These are phyloP conservation scores for Naganishia vaughanmartiniae DNA, from an alignment of 768 basidiomycete species.

Conservation along the genomic window DNA sequence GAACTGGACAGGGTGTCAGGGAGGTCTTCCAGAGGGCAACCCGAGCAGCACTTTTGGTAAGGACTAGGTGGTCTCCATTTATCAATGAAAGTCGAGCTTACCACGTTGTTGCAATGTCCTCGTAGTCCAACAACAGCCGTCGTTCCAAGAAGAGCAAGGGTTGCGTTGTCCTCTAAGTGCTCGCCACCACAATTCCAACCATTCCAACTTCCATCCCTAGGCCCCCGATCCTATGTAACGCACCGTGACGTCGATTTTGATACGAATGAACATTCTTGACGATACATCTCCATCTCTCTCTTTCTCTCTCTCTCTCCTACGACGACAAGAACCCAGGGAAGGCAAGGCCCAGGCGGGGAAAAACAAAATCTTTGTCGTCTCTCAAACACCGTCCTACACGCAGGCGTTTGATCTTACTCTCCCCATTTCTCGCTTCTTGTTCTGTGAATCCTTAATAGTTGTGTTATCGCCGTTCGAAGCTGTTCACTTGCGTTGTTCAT, in stretches of 20 bases:
- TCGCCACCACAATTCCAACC: background rate
- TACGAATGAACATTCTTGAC: slow-evolving; percentile 24
- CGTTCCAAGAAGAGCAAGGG: slow-evolving; percentile 22
- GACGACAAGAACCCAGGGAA: background rate
- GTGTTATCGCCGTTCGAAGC: slow-evolving; percentile 8
- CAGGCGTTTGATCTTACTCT: background rate
- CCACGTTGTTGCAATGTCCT: background rate
- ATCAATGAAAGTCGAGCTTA: background rate
- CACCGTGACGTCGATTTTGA: slow-evolving; percentile 26
- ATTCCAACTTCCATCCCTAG: background rate
- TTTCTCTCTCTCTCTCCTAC: no score
- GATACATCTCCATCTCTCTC: no score
- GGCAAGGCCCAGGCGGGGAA: background rate
- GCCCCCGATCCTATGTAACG: slow-evolving; percentile 18
- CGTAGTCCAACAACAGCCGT: slow-evolving; percentile 21
- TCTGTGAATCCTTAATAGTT: slow-evolving; percentile 22
- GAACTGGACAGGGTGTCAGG: slow-evolving; percentile 82
- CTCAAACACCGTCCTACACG: background rate
- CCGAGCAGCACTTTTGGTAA: slow-evolving; percentile 57
- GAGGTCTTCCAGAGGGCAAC: slow-evolving; percentile 88
- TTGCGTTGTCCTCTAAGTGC: slow-evolving; percentile 25
- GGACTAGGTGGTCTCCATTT: background rate
- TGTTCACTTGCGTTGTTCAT: slow-evolving; percentile 10
- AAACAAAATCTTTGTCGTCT: background rate
- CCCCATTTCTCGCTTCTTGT: background rate